phyloP scores from a whole-genome alignment of 345 rosid species.

The Leavenworthia alabamica region DNA sequence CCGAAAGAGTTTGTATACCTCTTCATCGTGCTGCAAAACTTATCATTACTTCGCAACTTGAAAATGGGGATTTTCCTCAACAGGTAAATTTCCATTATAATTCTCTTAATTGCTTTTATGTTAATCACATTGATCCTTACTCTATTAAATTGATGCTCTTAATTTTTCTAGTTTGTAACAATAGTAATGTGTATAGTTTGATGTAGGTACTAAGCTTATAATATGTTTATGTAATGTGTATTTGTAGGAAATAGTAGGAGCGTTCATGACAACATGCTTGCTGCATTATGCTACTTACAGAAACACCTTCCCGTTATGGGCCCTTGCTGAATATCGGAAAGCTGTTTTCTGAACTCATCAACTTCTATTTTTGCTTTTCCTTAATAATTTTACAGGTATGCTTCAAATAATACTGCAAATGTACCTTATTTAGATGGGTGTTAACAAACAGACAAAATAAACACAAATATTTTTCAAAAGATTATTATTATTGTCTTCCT shows the following conservation, averaged over 20 bases:
- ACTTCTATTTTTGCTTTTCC: not conserved
- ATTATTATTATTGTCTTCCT: not conserved
- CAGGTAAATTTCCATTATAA: too few species aligned
- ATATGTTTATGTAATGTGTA: not conserved
- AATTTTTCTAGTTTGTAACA: too few species aligned
- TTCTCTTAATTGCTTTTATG: too few species aligned
- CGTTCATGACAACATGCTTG: not conserved
- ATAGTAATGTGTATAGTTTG: too few species aligned
- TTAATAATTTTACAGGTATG: not conserved
- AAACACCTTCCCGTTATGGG: not conserved
- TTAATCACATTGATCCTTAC: too few species aligned
- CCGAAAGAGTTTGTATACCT: constrained; percentile 29
- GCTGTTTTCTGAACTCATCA: not conserved
- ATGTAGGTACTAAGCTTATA: too few species aligned
- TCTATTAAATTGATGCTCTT: too few species aligned
- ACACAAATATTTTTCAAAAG: not conserved
- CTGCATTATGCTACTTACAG: not conserved
- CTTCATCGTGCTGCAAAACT: constrained; percentile 40
- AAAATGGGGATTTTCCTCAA: constrained; percentile 44
- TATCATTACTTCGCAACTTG: constrained; percentile 37
- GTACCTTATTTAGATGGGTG: not conserved
- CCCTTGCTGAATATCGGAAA: not conserved
- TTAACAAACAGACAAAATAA: not conserved
- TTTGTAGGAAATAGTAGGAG: not conserved
- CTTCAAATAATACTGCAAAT: not conserved